Conservation (phyloP, 1,284 basidiomycete genomes). For the Tilletia indica region DNA sequence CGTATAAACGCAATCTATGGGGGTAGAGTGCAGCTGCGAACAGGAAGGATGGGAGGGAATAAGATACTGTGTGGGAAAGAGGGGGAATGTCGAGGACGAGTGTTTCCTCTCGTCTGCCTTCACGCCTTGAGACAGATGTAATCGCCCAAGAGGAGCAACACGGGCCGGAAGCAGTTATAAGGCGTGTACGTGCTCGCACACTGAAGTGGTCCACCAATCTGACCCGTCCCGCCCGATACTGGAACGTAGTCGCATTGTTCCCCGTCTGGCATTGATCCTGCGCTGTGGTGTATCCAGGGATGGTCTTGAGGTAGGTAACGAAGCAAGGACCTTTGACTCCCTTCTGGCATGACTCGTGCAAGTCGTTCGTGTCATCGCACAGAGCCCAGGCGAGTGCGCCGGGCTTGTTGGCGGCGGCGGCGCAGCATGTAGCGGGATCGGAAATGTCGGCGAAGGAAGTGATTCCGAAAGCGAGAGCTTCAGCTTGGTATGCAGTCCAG, state of each 20-base stretch:
- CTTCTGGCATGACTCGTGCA: background rate
- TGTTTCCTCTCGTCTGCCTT: too few species aligned
- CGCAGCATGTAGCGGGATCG: background rate
- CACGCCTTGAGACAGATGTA: background rate
- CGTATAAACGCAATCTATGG: too few species aligned
- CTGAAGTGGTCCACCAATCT: slow-evolving; percentile 10
- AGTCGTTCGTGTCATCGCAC: background rate
- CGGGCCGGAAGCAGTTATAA: background rate
- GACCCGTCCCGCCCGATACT: background rate
- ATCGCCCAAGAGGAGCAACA: background rate
- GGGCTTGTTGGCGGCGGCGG: background rate
- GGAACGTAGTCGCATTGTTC: background rate
- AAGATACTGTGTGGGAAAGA: too few species aligned
- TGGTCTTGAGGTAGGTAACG: slow-evolving; percentile 13
- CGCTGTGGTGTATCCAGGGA: background rate
- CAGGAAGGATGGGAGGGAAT: too few species aligned
- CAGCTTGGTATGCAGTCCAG: slow-evolving; percentile 11
- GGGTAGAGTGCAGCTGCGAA: too few species aligned
- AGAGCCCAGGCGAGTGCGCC: slow-evolving; percentile 10
- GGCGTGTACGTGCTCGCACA: slow-evolving; percentile 1
- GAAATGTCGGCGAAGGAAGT: background rate
- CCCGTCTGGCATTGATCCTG: background rate
- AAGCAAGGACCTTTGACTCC: slow-evolving; percentile 4
- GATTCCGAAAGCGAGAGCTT: slow-evolving; percentile 8
- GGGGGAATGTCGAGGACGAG: too few species aligned